Percentiles rank a stretch among this genome's conserved stretches.
Evolutionary conservation across 164 flowering plant genomes (phyloP).

Genomic region (Vitis amurensis): DNA sequence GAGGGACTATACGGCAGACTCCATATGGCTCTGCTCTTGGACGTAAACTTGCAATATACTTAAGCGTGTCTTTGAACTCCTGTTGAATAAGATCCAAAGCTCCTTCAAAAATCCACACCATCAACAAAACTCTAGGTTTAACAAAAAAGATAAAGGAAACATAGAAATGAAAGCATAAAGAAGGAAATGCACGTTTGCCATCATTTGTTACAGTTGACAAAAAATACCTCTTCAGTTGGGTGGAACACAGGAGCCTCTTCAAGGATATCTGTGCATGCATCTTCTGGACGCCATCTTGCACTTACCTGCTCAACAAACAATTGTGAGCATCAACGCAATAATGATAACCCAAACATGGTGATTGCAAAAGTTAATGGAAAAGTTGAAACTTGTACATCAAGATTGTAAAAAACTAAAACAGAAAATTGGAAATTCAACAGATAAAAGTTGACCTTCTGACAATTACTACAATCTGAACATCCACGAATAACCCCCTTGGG

Average conservation of each 20-base stretch:
- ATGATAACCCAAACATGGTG: not conserved
- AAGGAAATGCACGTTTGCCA: not conserved
- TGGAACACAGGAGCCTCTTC: constrained; percentile 54
- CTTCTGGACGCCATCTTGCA: constrained; percentile 40
- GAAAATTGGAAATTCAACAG: not conserved
- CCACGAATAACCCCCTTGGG: constrained; percentile 41
- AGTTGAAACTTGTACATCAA: not conserved
- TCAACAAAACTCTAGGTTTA: not conserved
- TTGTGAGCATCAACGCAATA: not conserved
- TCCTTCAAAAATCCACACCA: not conserved
- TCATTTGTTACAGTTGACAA: not conserved
- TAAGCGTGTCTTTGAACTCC: constrained; percentile 55
- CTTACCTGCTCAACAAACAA: constrained; percentile 27
- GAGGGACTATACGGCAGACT: constrained; percentile 68
- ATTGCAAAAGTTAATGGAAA: not conserved
- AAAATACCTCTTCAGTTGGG: constrained; percentile 55
- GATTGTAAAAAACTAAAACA: not conserved
- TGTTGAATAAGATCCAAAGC: constrained; percentile 14
- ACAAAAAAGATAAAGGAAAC: not conserved
- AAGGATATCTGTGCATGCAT: constrained; percentile 23
- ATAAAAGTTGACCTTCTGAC: constrained; percentile 33
- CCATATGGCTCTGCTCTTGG: constrained; percentile 52
- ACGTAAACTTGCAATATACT: constrained; percentile 52
- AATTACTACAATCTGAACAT: constrained; percentile 34
- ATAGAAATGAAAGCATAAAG: not conserved